phyloP scores from a whole-genome alignment of 164 flowering plant genomes.

The Chimonanthus praecox region DNA sequence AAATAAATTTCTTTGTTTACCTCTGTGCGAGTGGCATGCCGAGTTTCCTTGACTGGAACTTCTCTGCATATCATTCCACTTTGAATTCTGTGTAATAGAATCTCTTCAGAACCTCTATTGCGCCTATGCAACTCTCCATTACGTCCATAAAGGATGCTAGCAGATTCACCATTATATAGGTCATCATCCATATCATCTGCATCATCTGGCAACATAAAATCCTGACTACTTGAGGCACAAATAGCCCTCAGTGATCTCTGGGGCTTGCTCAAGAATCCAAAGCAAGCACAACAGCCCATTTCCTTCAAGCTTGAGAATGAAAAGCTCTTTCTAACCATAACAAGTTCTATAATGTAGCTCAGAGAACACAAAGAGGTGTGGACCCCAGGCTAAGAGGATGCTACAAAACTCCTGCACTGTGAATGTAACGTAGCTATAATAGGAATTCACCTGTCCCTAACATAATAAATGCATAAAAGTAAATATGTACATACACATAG shows the following conservation, averaged over 20 bases:
- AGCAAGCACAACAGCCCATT: conserved; percentile 18
- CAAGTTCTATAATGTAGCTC: conserved; percentile 3
- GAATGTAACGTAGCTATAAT: neutral
- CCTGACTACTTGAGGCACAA: conserved; percentile 18
- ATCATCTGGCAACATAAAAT: conserved; percentile 24
- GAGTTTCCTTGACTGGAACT: conserved; percentile 82
- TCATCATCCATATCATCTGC: conserved; percentile 11
- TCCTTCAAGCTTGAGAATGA: conserved; percentile 25
- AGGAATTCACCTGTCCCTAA: neutral
- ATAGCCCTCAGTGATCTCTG: conserved; percentile 10
- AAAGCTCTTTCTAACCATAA: conserved; percentile 24
- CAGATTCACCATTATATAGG: conserved; percentile 7
- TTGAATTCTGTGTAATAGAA: conserved; percentile 45
- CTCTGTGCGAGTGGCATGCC: conserved; percentile 61
- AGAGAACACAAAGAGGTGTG: neutral
- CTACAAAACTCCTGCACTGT: conserved; percentile 2
- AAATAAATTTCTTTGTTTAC: conserved; percentile 25
- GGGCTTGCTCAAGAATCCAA: conserved; percentile 16
- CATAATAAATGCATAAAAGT: neutral
- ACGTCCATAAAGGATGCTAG: conserved; percentile 14
- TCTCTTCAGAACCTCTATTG: conserved; percentile 64
- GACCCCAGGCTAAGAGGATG: conserved; percentile 5
- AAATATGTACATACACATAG: neutral
- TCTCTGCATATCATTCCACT: conserved; percentile 78
- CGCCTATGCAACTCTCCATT: conserved; percentile 9